Base-by-base conservation (phyloP, 2,329 filamentous ascomycete species). In the Ascochyta clinopodiicola region DNA sequence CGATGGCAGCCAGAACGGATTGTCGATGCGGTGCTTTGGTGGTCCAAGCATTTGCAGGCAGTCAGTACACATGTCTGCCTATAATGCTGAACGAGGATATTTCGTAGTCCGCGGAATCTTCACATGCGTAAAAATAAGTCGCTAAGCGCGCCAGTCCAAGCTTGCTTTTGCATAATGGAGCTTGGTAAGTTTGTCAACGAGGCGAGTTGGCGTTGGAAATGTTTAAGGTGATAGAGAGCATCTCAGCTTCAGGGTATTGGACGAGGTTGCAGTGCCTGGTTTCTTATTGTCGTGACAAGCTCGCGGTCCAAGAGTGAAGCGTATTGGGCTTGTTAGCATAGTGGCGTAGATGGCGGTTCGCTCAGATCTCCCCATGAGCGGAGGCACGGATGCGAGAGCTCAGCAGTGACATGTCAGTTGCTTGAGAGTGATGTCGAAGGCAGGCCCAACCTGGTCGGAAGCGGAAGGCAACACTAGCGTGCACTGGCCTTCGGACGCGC, bases 371-470 rank as follows among this genome's bases (percentile, higher is more conserved):
- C 31, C 32, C 31, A n/a, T 37, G 36, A 46, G 39, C 21, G 31
- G 46, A 42, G 17, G 40, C 25, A 40, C 22, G 35, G 36, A 31
- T 37, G 45, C 39, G 29, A 35, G n/a, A 44, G 29, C 13, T 48
- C 17, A 34, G 49, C 35, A 45, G 45, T 56, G 52, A 56, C 52
- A 56, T 56, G 24, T 50, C 36, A 15, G 40, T 27, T 40, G 27
- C 40, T 50, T 35, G 25, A 36, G 24, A 27, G 24, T 35, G 42
- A 36, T 21, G 36, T 39, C 38, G 25, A 24, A 40, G 25, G 25
- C 43, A 51, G 44, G 48, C 47, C 29, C 38, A 38, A 22, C 44
- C 47, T 51, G 21, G 53, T 56, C 54, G 47, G 39, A 24, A 35
- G 6, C 40, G 36, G 48, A 37, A 25, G 34, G 38, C 35, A 44